Evolutionary conservation across 495 filamentous ascomycete species (phyloP).

Genomic region (Hypoxylon intermedium): DNA sequence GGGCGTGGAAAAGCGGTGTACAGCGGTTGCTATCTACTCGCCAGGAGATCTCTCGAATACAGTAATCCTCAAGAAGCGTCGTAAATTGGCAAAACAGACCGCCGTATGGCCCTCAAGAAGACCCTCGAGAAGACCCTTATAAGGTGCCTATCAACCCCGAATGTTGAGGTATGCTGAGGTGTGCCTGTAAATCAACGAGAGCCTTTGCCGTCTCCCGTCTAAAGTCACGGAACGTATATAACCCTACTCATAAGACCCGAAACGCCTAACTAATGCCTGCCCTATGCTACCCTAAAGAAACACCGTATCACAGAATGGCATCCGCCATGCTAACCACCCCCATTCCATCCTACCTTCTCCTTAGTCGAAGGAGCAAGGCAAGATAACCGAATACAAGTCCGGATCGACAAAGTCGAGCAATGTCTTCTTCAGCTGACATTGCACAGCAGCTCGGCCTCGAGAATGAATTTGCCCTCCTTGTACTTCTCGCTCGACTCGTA

Average conservation of each 20-base stretch:
- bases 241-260: background rate
- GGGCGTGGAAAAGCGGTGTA: too few relatives aligned
- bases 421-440: constrained; percentile 68
- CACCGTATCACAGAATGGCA: too few relatives aligned
- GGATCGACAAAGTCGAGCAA: background rate
- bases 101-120: background rate
- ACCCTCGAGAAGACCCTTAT: background rate
- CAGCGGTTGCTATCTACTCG: too few relatives aligned
- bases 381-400: background rate
- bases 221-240: background rate
- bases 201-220: constrained; percentile 4
- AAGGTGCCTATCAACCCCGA: background rate
- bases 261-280: constrained; percentile 27
- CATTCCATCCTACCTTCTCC: background rate
- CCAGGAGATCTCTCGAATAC: too few relatives aligned
- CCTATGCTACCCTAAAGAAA: constrained; percentile 6
- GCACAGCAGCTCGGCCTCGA: constrained; percentile 91
- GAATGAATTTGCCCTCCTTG: constrained; percentile 97
- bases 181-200: background rate
- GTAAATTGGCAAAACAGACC: background rate
- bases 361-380: background rate
- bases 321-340: too few relatives aligned
- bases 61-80: background rate
- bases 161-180: background rate
- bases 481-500: constrained; percentile 93